Evolutionary conservation across 257 asterid species (phyloP), one percentile per base, ranked within the genome.

Genomic region (Capsicum rhomboideum): DNA sequence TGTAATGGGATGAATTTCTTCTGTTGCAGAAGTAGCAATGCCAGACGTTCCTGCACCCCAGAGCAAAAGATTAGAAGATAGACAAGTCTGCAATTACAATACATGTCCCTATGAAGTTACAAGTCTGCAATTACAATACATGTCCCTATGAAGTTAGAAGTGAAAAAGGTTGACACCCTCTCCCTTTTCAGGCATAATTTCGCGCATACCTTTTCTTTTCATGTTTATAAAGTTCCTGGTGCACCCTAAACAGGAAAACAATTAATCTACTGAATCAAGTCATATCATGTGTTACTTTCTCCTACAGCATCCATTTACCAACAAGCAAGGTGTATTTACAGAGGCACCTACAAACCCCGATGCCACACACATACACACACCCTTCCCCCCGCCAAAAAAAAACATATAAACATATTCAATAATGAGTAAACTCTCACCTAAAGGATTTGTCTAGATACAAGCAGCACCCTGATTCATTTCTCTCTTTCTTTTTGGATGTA

Each of bases 21-120:
- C 59, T 26, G 77, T 79, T 44, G 82, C 88, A 85, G 59, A 82
- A 86, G 84, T 71, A 79, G 90, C 82, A 64, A 44, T 31, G 71
- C 87, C 82, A 86, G 89, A 87, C 53, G 82, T 86, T 78, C 90
- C 97, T 91, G 79, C 63, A 61, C 26, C 52, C 78, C 50, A 53
- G 46, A 82, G 23, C n/a, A 8, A 49, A 50, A 49, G 81, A 26
- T 50, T 26, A 50, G 50, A 75, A 75, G 44, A 50, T 9, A 75
- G 26, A 16, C 26, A 14, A 20, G 6, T 75, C 81, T 75, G 17
- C 37, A 8, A 49, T 26, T 26, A 26, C 61, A 75, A 61, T 8
- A 49, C 61, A 49, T 3, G 26, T 50, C 9, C 44, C 61, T 17
- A 0, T n/a, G n/a, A n/a, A n/a, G n/a, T n/a, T n/a, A 14, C 23